These are phyloP conservation scores for Suillus fuscotomentosus DNA, from an alignment of 768 basidiomycete species.

Conservation along the genomic window DNA sequence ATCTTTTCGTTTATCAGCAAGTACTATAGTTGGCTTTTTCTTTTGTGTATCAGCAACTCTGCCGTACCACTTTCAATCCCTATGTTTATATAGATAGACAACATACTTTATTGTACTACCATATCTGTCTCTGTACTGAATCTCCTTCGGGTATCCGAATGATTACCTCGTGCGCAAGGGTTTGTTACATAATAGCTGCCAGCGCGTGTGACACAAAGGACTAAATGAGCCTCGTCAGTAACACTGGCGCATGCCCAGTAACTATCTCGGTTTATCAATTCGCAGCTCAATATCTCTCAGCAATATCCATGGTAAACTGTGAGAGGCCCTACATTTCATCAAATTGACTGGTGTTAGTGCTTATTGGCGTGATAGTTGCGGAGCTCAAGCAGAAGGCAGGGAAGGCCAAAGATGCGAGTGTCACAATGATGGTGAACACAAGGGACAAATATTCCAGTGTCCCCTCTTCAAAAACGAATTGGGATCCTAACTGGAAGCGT, in stretches of 20 bases:
- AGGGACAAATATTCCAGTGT: constrained; percentile 56
- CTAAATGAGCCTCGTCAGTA: background rate
- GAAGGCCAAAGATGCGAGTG: constrained; percentile 57
- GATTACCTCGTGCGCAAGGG: background rate
- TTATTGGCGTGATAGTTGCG: constrained; percentile 41
- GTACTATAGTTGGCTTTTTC: background rate
- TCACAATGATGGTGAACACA: constrained; percentile 51
- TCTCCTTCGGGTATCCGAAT: background rate
- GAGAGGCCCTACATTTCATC: constrained; percentile 11
- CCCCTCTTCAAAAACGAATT: constrained; percentile 60
- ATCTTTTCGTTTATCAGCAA: background rate
- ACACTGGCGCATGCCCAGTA: background rate
- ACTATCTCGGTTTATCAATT: background rate
- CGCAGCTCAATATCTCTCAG: background rate
- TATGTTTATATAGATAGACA: background rate
- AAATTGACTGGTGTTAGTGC: constrained; percentile 4
- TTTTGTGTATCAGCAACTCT: background rate
- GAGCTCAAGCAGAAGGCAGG: constrained; percentile 65
- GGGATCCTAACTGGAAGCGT: constrained; percentile 56
- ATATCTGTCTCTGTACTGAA: background rate
- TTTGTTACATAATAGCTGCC: background rate
- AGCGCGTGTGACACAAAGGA: background rate
- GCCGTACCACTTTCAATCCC: background rate
- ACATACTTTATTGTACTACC: background rate
- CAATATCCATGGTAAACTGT: constrained; percentile 28